Evolutionary conservation across 2,329 filamentous ascomycete species (phyloP).

Genomic region (Teratosphaeria pseudoeucalypti): DNA sequence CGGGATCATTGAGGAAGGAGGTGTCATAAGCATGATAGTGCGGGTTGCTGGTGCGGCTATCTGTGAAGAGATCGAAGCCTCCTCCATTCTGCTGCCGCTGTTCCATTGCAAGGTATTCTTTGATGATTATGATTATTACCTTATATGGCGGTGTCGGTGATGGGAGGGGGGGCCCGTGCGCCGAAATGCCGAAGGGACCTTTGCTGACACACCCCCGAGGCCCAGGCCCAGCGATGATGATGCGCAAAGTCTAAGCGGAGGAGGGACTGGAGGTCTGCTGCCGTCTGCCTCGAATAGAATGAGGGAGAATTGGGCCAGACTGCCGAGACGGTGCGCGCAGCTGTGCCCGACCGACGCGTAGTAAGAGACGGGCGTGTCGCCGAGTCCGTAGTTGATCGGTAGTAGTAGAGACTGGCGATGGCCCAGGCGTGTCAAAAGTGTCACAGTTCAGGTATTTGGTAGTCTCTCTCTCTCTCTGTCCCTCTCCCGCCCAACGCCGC

Average conservation of each 20-base stretch:
- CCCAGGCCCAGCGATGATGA: neutral
- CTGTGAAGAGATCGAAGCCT: constrained; percentile 20
- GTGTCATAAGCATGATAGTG: constrained; percentile 23
- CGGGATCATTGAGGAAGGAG: constrained; percentile 17
- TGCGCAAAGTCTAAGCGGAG: neutral
- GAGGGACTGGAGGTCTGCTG: too few species aligned
- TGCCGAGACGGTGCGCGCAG: neutral
- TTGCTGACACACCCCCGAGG: neutral
- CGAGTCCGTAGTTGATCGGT: constrained; percentile 1
- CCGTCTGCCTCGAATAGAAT: too few species aligned
- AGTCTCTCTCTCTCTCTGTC: too few species aligned
- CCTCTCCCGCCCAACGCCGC: neutral
- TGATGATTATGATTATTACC: too few species aligned
- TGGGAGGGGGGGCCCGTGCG: too few species aligned
- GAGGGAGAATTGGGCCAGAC: neutral
- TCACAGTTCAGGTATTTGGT: neutral
- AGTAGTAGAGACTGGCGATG: neutral
- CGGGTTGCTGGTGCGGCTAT: constrained; percentile 9
- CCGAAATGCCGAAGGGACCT: neutral
- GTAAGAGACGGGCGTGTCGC: neutral
- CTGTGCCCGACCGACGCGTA: neutral
- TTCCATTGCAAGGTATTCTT: constrained; percentile 3
- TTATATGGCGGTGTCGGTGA: neutral
- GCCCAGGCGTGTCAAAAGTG: neutral
- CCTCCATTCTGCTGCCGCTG: constrained; percentile 18